Evolutionary conservation across 139 green algal species (phyloP).

Genomic region (Picochlorum sp.): DNA sequence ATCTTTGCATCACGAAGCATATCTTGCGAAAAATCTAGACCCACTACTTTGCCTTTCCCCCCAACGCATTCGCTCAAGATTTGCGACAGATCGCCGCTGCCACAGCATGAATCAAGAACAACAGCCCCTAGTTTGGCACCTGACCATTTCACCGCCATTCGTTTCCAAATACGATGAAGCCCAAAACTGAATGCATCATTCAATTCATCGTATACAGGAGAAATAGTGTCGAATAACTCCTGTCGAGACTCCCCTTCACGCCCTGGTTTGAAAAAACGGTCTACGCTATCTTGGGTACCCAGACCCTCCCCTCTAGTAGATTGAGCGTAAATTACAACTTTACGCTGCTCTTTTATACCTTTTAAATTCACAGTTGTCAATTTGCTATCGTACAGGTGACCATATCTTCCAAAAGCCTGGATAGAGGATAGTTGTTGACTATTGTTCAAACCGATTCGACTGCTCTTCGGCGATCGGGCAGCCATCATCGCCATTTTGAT

Average conservation of each 20-base stretch:
- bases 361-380: too few relatives aligned
- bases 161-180: slow-evolving; percentile 91
- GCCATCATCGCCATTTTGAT: too few relatives aligned
- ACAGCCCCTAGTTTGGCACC: slow-evolving; percentile 34
- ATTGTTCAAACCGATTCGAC: too few relatives aligned
- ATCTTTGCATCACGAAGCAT: slow-evolving; percentile 64
- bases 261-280: slow-evolving; percentile 8
- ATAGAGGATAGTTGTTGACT: too few relatives aligned
- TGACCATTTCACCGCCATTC: slow-evolving; percentile 83
- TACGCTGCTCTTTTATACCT: too few relatives aligned
- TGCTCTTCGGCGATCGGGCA: too few relatives aligned
- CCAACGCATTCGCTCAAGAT: slow-evolving; percentile 71
- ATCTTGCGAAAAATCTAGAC: slow-evolving; percentile 86
- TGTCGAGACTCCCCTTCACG: slow-evolving; percentile 32
- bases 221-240: slow-evolving; percentile 77
- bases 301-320: too few relatives aligned
- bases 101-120: slow-evolving; percentile 89
- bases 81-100: slow-evolving; percentile 83
- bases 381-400: too few relatives aligned
- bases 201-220: slow-evolving; percentile 80
- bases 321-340: too few relatives aligned
- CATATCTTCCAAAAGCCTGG: too few relatives aligned
- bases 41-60: slow-evolving; percentile 55
- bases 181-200: slow-evolving; percentile 89
- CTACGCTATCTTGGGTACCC: neutral